phyloP scores from a whole-genome alignment of 2,329 filamentous ascomycete species.

The Talaromyces piceae region DNA sequence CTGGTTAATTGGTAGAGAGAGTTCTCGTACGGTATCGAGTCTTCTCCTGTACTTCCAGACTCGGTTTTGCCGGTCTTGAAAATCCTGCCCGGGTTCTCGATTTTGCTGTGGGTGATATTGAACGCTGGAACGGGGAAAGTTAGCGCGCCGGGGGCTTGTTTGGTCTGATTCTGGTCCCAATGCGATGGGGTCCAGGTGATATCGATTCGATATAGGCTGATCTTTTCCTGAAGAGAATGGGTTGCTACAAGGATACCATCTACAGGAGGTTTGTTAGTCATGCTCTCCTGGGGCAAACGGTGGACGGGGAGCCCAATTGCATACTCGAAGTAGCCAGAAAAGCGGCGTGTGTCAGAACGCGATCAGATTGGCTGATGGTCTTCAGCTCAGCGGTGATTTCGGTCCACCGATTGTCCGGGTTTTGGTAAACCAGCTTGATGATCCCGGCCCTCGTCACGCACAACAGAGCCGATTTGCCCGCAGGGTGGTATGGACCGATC shows the following conservation, averaged over 20 bases:
- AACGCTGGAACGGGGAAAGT: slow-evolving; percentile 31
- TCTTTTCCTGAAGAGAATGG: slow-evolving; percentile 54
- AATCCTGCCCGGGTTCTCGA: slow-evolving; percentile 27
- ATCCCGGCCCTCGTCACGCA: slow-evolving; percentile 67
- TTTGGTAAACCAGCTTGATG: slow-evolving; percentile 70
- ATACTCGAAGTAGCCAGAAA: slow-evolving; percentile 67
- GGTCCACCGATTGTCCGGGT: slow-evolving; percentile 63
- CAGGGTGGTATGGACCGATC: slow-evolving; percentile 61
- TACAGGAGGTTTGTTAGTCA: slow-evolving; percentile 2
- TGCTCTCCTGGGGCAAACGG: not conserved
- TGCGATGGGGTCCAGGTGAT: slow-evolving; percentile 66
- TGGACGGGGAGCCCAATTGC: slow-evolving; percentile 7
- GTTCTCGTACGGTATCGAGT: slow-evolving; percentile 20
- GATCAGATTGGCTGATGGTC: slow-evolving; percentile 62
- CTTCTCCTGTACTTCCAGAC: slow-evolving; percentile 19
- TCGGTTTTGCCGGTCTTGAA: slow-evolving; percentile 19
- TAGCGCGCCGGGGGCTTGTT: slow-evolving; percentile 17
- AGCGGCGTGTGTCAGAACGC: slow-evolving; percentile 72
- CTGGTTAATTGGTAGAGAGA: slow-evolving; percentile 59
- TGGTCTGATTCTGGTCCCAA: slow-evolving; percentile 31
- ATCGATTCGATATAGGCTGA: slow-evolving; percentile 65
- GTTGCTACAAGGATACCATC: slow-evolving; percentile 31
- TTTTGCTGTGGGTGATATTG: slow-evolving; percentile 30
- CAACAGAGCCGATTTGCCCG: slow-evolving; percentile 64
- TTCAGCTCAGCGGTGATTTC: slow-evolving; percentile 69